Conservation (phyloP, 345 rosid species). For the Nephelium lappaceum region DNA sequence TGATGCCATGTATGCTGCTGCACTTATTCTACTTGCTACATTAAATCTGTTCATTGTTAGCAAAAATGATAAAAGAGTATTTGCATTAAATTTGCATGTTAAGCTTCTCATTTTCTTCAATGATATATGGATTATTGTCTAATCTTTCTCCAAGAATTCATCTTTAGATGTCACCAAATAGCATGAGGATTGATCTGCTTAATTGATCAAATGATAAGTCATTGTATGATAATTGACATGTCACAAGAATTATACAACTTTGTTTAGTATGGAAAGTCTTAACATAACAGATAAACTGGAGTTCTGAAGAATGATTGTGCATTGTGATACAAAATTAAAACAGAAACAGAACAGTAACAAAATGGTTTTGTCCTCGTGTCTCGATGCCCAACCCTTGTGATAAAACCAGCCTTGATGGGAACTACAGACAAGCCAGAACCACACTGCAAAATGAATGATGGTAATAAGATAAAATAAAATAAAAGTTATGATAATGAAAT, state of each 20-base stretch:
- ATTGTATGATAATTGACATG: too few species aligned
- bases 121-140: neutral
- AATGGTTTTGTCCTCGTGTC: neutral
- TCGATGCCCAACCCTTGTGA: slow-evolving; percentile 17
- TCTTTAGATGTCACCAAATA: neutral
- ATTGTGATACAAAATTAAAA: too few species aligned
- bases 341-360: neutral
- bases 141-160: too few species aligned
- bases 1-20: too few species aligned
- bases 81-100: neutral
- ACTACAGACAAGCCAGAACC: slow-evolving; percentile 17
- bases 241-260: too few species aligned
- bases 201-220: neutral
- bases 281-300: too few species aligned
- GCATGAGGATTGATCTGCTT: too few species aligned
- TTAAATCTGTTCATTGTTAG: neutral
- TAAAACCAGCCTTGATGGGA: slow-evolving; percentile 18
- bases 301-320: too few species aligned
- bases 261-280: neutral
- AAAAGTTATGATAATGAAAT: too few species aligned
- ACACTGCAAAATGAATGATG: neutral
- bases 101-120: neutral
- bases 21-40: neutral
- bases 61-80: neutral
- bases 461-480: too few species aligned